Evolutionary conservation across 371 early-diverging fungal species (phyloP), one percentile per base, ranked within the genome.

Genomic region (Mortierella sp.): DNA sequence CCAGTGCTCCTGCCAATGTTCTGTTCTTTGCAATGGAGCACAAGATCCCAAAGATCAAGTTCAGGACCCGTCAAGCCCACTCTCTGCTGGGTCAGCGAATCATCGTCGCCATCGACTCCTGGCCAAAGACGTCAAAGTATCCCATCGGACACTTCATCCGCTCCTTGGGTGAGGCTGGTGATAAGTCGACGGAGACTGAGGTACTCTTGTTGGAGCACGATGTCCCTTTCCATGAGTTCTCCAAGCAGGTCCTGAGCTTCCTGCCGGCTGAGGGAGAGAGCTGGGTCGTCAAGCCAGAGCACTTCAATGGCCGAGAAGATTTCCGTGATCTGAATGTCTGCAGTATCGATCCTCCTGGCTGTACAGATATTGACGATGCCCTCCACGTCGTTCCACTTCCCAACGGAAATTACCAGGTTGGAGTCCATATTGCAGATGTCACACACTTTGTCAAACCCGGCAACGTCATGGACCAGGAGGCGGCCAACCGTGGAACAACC

Each of bases 281-380:
- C 24, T 97, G 96, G 95, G 79, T 90, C 32, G 94, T 96, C 32
- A 78, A 75, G 12, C 88, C 90, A 2, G 87, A 92, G 42, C 92
- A 94, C 80, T 72, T 95, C 32, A 86, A 78, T 12, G 86, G 89
- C 3, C 84, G 99, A 47, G 83, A 80, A 19, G 99, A 98, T 79
- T 85, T 96, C 54, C 84, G 99, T 50, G 70, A 87, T 44, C 61
- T 95, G 60, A 88, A 93, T 70, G 84, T 99, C 3, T 97, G 98
- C 83, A 95, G 94, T 78, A 99, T 99, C 66, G 99, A 99, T 91
- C 99, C 99, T 49, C 97, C 97, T 34, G 86, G 86, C 32, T 99
- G 99, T 90, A 98, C 98, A 4, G 99, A 99, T 89, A 99, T 99
- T 65, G 99, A 99, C 83, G 99, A 99, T 86, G 99, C 99, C 0